Evolutionary conservation across 345 rosid genomes (phyloP).

Genomic region (Boechera divaricarpa): DNA sequence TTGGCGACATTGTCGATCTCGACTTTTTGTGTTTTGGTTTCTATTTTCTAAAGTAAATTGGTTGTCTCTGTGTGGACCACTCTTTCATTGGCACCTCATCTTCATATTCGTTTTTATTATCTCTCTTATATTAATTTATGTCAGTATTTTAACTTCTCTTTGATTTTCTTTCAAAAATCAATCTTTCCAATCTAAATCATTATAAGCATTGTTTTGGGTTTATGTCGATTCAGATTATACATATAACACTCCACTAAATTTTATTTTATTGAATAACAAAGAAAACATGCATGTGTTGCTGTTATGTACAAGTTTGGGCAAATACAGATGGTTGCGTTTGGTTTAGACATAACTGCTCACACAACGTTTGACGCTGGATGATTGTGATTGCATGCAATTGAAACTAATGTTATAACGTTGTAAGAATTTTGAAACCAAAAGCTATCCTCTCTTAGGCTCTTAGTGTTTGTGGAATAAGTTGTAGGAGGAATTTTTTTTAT

Average conservation of each 20-base stretch:
- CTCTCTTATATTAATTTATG: neutral
- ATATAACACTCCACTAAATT: constrained; percentile 32
- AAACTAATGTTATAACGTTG: neutral
- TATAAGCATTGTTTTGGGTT: constrained; percentile 20
- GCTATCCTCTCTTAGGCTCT: neutral
- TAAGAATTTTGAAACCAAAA: neutral
- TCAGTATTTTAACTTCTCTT: constrained; percentile 19
- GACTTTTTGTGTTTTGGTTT: constrained; percentile 31
- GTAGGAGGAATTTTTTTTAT: no score
- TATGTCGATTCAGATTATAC: constrained; percentile 30
- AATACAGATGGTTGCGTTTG: constrained; percentile 40
- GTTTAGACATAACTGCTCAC: constrained; percentile 24
- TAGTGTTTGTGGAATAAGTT: neutral
- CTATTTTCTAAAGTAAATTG: neutral
- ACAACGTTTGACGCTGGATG: constrained; percentile 27
- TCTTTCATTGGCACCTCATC: constrained; percentile 43
- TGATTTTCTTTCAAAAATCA: constrained; percentile 13
- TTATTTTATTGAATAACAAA: neutral
- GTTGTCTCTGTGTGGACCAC: constrained; percentile 42
- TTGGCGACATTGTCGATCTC: constrained; percentile 36
- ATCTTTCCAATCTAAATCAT: constrained; percentile 11
- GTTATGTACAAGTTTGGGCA: constrained; percentile 41
- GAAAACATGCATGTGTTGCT: constrained; percentile 37
- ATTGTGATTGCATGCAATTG: constrained; percentile 21
- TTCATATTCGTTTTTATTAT: constrained; percentile 15